Conservation (phyloP, 768 basidiomycete genomes). For the Dacryopinax primogenitus region DNA sequence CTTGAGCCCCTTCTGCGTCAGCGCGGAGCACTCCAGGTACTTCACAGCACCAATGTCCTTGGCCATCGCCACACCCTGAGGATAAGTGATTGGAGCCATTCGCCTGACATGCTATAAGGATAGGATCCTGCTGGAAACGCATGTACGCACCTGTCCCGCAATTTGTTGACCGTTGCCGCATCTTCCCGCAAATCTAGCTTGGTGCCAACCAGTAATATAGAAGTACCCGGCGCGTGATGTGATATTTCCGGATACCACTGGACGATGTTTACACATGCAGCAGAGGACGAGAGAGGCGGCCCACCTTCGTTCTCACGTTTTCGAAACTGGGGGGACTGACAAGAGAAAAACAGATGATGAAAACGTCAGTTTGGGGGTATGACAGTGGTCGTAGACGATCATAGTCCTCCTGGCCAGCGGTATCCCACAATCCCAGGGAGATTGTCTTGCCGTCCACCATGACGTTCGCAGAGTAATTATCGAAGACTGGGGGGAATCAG, state of each 20-base stretch:
- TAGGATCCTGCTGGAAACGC: not conserved
- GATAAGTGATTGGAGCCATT: conserved; percentile 89
- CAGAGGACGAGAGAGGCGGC: too few relatives aligned
- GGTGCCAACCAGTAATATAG: conserved; percentile 88
- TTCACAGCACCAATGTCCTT: conserved; percentile 93
- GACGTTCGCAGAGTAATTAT: conserved; percentile 97
- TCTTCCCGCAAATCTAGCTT: conserved; percentile 97
- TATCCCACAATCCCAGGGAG: conserved; percentile 97
- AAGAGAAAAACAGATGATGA: conserved; percentile 97
- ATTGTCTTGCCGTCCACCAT: conserved; percentile 99
- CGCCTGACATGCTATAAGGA: conserved; percentile 38
- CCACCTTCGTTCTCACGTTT: conserved; percentile 97
- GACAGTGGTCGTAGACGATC: conserved; percentile 94
- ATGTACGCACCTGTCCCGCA: conserved; percentile 64
- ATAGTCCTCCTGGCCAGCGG: conserved; percentile 99
- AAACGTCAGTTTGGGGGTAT: conserved; percentile 98
- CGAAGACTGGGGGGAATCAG: conserved; percentile 54
- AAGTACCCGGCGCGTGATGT: conserved; percentile 90
- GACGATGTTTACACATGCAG: too few relatives aligned
- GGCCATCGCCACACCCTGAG: conserved; percentile 79
- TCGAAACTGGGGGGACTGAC: conserved; percentile 97
- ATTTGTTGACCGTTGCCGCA: conserved; percentile 77
- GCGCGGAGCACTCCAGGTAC: conserved; percentile 88
- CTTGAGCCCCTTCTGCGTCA: conserved; percentile 97
- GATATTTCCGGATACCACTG: conserved; percentile 96